Conservation (phyloP, 73 alveolate species). For the Uronychia binucleata region DNA sequence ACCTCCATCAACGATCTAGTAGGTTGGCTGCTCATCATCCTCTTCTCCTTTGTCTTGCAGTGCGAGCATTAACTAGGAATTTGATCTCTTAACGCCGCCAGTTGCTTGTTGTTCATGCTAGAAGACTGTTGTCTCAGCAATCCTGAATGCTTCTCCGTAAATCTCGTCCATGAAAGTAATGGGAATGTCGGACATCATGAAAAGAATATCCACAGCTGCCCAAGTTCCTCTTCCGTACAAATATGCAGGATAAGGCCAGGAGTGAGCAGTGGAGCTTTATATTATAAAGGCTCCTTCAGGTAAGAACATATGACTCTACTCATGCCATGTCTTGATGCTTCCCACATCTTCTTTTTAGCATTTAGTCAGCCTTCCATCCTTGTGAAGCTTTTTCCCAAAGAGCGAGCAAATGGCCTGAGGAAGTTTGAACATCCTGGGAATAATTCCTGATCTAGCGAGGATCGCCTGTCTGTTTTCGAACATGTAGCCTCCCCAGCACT, state of each 20-base stretch:
- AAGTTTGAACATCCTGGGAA: conserved; percentile 93
- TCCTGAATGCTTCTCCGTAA: conserved; percentile 77
- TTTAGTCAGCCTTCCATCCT: conserved; percentile 79
- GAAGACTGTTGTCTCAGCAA: conserved; percentile 37
- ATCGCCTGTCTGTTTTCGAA: conserved; percentile 87
- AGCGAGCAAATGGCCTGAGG: conserved; percentile 87
- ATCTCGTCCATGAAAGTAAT: conserved; percentile 97
- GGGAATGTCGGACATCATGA: conserved; percentile 95
- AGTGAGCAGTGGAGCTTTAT: conserved; percentile 91
- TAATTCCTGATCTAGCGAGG: conserved; percentile 90
- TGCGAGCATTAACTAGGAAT: conserved; percentile 46
- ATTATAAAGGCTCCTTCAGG: conserved; percentile 92
- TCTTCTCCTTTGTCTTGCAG: conserved; percentile 12
- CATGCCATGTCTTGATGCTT: conserved; percentile 79
- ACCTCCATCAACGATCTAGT: not conserved
- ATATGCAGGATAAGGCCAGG: conserved; percentile 95
- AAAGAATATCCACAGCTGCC: conserved; percentile 97
- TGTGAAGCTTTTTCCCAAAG: conserved; percentile 93
- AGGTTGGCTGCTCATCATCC: conserved; percentile 31
- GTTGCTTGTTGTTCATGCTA: conserved; percentile 29
- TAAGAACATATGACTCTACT: conserved; percentile 61
- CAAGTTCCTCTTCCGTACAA: conserved; percentile 93
- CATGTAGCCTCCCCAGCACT: conserved; percentile 95
- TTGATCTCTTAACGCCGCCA: conserved; percentile 41
- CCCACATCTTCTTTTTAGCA: conserved; percentile 48